A percentile compares a stretch with the other conserved stretches of the same genome.
phyloP scores from a whole-genome alignment of 441 rosid genomes.

The Eruca vesicaria region DNA sequence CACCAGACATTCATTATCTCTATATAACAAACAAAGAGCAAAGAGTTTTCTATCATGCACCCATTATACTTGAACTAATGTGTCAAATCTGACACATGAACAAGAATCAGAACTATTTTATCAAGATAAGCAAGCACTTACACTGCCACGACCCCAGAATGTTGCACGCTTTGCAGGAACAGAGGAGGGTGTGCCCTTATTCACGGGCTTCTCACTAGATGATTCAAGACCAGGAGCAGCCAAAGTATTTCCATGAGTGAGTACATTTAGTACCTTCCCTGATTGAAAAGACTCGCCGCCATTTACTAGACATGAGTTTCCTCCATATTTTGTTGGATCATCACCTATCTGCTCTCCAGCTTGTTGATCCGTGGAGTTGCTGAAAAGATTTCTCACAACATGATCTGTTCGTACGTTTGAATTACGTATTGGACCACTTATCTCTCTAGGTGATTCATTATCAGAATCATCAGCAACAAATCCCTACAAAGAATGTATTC shows the following conservation, averaged over 20 bases:
- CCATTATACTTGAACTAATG: constrained; percentile 1
- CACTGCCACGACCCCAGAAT: constrained; percentile 92
- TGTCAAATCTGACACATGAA: constrained; percentile 18
- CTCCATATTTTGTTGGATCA: constrained; percentile 47
- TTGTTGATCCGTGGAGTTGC: constrained; percentile 52
- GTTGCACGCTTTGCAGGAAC: constrained; percentile 63
- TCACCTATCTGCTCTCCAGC: constrained; percentile 54
- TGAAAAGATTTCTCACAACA: constrained; percentile 46
- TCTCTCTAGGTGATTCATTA: constrained; percentile 62
- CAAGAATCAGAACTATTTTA: constrained; percentile 12
- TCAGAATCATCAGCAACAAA: constrained; percentile 88
- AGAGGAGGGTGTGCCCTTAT: constrained; percentile 63
- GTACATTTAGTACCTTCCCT: constrained; percentile 70
- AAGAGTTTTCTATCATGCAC: too few relatives aligned
- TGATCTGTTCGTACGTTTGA: constrained; percentile 48
- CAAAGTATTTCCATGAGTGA: constrained; percentile 59
- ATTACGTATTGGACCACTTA: constrained; percentile 46
- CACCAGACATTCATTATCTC: constrained; percentile 1
- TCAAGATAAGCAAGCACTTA: constrained; percentile 44
- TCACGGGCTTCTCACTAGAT: constrained; percentile 58
- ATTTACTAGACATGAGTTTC: constrained; percentile 46
- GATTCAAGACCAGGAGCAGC: constrained; percentile 60
- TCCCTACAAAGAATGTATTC: constrained; percentile 50
- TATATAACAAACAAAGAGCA: too few relatives aligned
- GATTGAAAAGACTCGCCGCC: constrained; percentile 63